A percentile compares a stretch with the other conserved stretches of the same genome.
Conservation (phyloP, 768 basidiomycete species). For the Boletus tomentosulus region DNA sequence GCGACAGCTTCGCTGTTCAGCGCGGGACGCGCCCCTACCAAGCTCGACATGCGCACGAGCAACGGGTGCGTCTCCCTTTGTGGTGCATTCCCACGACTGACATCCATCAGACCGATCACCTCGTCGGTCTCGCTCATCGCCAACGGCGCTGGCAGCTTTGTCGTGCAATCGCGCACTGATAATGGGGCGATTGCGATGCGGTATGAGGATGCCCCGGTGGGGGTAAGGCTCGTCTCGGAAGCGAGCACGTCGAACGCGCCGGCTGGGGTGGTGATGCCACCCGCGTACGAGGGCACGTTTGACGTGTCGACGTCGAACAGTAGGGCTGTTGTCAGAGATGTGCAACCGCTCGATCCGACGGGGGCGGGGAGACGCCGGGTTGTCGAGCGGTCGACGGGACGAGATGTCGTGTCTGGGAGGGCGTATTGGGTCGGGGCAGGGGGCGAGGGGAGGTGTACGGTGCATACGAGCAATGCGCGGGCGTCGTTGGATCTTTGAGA, state of each 20-base stretch:
- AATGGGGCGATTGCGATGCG: slow-evolving; percentile 30
- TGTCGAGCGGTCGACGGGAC: slow-evolving; percentile 3
- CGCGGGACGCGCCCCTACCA: neutral
- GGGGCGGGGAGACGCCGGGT: slow-evolving; percentile 29
- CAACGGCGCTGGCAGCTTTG: slow-evolving; percentile 26
- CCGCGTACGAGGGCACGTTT: slow-evolving; percentile 40
- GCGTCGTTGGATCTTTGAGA: slow-evolving; percentile 13
- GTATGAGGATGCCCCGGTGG: slow-evolving; percentile 29
- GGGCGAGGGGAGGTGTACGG: slow-evolving; percentile 1
- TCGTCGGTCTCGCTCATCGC: slow-evolving; percentile 28
- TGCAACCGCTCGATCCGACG: slow-evolving; percentile 25
- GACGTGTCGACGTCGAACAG: slow-evolving; percentile 26
- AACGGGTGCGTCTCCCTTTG: neutral
- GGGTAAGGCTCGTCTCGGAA: slow-evolving; percentile 29
- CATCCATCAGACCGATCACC: slow-evolving; percentile 11
- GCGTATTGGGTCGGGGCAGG: slow-evolving; percentile 15
- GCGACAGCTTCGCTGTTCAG: slow-evolving; percentile 25
- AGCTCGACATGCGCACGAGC: slow-evolving; percentile 11
- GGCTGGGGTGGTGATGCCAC: slow-evolving; percentile 27
- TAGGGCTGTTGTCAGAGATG: slow-evolving; percentile 5
- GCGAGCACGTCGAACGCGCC: slow-evolving; percentile 33
- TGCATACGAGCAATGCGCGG: slow-evolving; percentile 23
- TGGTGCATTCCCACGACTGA: neutral
- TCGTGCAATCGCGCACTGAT: slow-evolving; percentile 29
- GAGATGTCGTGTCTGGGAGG: slow-evolving; percentile 5